Evolutionary conservation across 1,139 yeast species (phyloP), one percentile per base, ranked within the genome.

Genomic region (Magnusiomyces clavatus): DNA sequence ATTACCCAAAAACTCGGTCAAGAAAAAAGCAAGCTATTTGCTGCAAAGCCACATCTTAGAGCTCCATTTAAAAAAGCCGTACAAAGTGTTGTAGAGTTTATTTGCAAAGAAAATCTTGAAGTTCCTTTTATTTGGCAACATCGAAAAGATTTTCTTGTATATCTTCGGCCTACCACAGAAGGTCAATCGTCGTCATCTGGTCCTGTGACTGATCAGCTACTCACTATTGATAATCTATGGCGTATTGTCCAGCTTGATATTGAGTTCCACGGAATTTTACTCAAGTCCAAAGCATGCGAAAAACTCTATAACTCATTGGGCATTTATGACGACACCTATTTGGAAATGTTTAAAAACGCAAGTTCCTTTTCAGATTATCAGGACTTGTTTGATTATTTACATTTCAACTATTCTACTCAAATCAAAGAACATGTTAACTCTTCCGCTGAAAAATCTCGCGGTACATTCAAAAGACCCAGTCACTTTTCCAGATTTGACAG

Each of bases 71-170:
- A 75, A 53, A 77, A 75, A 46, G 83, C 96, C 0, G 86, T 90
- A 14, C 80, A 81, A 31, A 81, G 84, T 58, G 90, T 86, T 1
- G 81, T 92, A 42, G 89, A 80, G 58, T 89, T 89, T 62, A 73
- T 92, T 39, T 77, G 89, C 12, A 82, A 80, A 59, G 95, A 89
- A 50, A 76, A 83, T 51, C 77, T 84, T 57, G 99, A 92, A 65
- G 96, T 92, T 3, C 97, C 98, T n/a, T 87, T 89, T 64, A 89
- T 92, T 56, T 90, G 96, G 87, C 84, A 90, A 39, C 96, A 89
- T 64, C 86, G 97, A 66, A 85, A 95, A 67, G 97, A 92, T 68
- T 89, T 86, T 65, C 74, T 88, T 40, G 73, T 85, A 51, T 74
- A 74, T 59, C 44, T 47, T 20, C 48, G 43, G 6, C 6, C 43